Evolutionary conservation across 1,139 yeast genomes (phyloP).

Genomic region (Yamadazyma conglobata): DNA sequence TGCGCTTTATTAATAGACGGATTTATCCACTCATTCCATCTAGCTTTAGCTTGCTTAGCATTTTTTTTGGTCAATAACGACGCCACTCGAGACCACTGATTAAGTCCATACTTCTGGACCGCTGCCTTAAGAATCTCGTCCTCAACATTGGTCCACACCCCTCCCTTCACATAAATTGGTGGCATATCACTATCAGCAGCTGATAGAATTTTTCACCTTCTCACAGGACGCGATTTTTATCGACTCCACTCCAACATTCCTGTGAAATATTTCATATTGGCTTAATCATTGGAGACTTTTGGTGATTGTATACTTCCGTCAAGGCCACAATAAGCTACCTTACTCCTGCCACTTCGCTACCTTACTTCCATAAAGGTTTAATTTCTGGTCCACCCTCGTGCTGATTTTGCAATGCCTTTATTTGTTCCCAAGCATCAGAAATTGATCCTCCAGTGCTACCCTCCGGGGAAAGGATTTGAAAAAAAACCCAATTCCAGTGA

Average conservation of each 20-base stretch:
- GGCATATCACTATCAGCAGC: too few species aligned
- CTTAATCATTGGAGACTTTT: too few species aligned
- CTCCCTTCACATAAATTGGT: conserved; percentile 79
- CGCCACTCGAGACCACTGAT: conserved; percentile 93
- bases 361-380: too few species aligned
- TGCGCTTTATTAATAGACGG: conserved; percentile 62
- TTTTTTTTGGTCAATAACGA: conserved; percentile 81
- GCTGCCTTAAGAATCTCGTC: conserved; percentile 91
- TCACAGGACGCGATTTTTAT: too few species aligned
- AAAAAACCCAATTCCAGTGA: conserved; percentile 92
- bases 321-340: too few species aligned
- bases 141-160: conserved; percentile 88
- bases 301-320: too few species aligned
- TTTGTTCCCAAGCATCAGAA: conserved; percentile 84
- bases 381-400: too few species aligned
- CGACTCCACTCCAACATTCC: too few species aligned
- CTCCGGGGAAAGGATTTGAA: conserved; percentile 79
- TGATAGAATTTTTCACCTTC: too few species aligned
- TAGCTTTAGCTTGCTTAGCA: conserved; percentile 86
- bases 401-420: conserved; percentile 22
- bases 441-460: conserved; percentile 87
- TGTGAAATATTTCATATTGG: too few species aligned
- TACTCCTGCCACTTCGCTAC: too few species aligned
- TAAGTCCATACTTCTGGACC: conserved; percentile 86
- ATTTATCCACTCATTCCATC: conserved; percentile 89